phyloP scores from a whole-genome alignment of 495 filamentous ascomycete species.

The Margaritispora aquatica region DNA sequence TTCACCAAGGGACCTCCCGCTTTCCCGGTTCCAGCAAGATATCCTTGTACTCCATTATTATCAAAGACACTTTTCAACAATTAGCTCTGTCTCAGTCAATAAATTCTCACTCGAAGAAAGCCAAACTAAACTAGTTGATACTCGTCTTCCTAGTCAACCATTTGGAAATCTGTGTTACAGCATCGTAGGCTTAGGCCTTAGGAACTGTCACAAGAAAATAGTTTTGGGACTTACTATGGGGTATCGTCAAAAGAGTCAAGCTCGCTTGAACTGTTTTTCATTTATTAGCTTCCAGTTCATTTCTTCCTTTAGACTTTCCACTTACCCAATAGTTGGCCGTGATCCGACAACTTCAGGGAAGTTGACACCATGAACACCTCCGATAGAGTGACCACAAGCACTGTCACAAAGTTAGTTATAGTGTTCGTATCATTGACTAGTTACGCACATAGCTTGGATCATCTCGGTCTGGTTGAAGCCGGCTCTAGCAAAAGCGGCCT shows the following conservation, averaged over 20 bases:
- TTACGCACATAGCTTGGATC: slow-evolving; percentile 9
- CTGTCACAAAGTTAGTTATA: not conserved
- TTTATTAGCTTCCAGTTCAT: too few species aligned
- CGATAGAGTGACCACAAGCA: slow-evolving; percentile 23
- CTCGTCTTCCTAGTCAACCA: too few species aligned
- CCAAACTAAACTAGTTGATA: too few species aligned
- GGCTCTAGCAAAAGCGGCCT: slow-evolving; percentile 15
- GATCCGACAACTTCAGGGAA: slow-evolving; percentile 24
- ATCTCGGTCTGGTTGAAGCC: slow-evolving; percentile 20
- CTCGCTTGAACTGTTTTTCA: not conserved
- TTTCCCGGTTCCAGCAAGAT: slow-evolving; percentile 12
- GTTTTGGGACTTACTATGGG: too few species aligned
- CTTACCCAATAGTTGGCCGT: slow-evolving; percentile 3
- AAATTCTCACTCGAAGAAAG: too few species aligned
- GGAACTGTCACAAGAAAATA: too few species aligned
- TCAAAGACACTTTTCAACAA: too few species aligned
- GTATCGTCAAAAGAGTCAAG: slow-evolving; percentile 10
- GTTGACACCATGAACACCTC: slow-evolving; percentile 22
- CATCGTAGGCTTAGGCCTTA: too few species aligned
- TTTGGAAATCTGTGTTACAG: too few species aligned
- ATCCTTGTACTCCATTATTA: slow-evolving; percentile 4
- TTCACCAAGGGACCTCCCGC: slow-evolving; percentile 29
- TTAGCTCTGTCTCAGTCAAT: too few species aligned
- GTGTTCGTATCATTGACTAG: not conserved
- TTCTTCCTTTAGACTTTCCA: not conserved